phyloP scores from a whole-genome alignment of 2,329 filamentous ascomycete species.

The Catunica adiposa region DNA sequence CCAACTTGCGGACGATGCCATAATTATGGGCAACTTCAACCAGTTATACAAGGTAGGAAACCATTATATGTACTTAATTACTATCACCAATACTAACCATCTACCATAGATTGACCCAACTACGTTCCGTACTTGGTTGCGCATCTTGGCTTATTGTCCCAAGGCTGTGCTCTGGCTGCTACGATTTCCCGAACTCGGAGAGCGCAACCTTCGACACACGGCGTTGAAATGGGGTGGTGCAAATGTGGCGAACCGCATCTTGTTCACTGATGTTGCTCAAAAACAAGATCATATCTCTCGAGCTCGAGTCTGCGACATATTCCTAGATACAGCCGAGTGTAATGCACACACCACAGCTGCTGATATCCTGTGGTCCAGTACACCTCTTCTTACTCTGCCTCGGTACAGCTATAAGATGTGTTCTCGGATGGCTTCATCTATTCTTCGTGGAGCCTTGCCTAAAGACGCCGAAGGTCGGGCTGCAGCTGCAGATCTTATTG shows the following conservation, averaged over 20 bases:
- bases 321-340: constrained; percentile 93
- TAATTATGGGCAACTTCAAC: constrained; percentile 96
- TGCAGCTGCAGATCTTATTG: constrained; percentile 62
- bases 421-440: constrained; percentile 91
- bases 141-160: constrained; percentile 69
- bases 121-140: constrained; percentile 87
- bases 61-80: background rate
- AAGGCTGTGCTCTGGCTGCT: constrained; percentile 89
- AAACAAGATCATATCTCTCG: constrained; percentile 89
- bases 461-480: constrained; percentile 47
- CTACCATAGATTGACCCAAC: constrained; percentile 72
- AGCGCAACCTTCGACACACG: constrained; percentile 66
- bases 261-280: constrained; percentile 92
- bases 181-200: constrained; percentile 88
- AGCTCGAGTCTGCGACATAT: constrained; percentile 81
- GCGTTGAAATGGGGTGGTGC: constrained; percentile 70
- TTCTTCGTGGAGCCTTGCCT: constrained; percentile 76
- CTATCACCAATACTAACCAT: background rate
- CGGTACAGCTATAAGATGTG: constrained; percentile 98
- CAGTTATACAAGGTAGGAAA: constrained; percentile 81
- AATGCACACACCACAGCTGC: constrained; percentile 97
- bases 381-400: constrained; percentile 75
- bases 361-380: constrained; percentile 91
- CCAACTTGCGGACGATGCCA: constrained; percentile 57
- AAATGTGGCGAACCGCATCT: constrained; percentile 69